phyloP scores from a whole-genome alignment of 2,329 filamentous ascomycete species.

The Harringtonia lauricola region DNA sequence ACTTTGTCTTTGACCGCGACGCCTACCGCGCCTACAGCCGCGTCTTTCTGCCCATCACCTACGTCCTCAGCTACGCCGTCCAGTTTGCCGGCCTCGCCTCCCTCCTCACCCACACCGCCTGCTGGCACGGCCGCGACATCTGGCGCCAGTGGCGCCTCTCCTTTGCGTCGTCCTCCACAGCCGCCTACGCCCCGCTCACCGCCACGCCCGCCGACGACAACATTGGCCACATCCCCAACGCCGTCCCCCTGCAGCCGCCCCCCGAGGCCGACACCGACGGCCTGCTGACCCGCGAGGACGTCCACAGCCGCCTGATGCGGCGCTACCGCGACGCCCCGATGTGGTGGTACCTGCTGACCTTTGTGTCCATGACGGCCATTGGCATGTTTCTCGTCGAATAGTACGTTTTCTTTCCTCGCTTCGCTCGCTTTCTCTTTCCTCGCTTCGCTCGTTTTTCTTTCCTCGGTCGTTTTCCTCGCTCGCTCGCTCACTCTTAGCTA shows the following conservation, averaged over 20 bases:
- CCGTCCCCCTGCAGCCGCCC: conserved; percentile 7
- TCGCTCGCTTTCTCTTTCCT: background rate
- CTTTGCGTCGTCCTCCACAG: conserved; percentile 19
- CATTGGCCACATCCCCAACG: conserved; percentile 3
- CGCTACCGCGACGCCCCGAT: conserved; percentile 73
- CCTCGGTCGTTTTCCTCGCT: background rate
- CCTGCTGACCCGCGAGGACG: conserved; percentile 62
- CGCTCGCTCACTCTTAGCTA: conserved; percentile 37
- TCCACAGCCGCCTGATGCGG: conserved; percentile 76
- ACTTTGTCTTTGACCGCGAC: conserved; percentile 66
- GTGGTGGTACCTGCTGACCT: conserved; percentile 69
- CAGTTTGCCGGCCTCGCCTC: conserved; percentile 77
- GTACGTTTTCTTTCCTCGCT: conserved; percentile 31
- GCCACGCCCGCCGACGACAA: conserved; percentile 4
- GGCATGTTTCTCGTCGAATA: conserved; percentile 81
- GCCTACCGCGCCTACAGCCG: conserved; percentile 75
- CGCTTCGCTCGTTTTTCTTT: background rate
- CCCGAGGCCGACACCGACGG: conserved; percentile 37
- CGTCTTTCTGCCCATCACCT: conserved; percentile 78
- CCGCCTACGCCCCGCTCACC: conserved; percentile 6
- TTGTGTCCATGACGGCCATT: conserved; percentile 63
- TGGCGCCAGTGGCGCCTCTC: conserved; percentile 65
- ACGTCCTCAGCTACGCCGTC: conserved; percentile 75
- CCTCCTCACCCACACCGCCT: conserved; percentile 67
- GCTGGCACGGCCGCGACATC: conserved; percentile 80